These are phyloP conservation scores for Coix lacrymajobi DNA, from an alignment of 176 grass and related monocot genomes.

Conservation along the genomic window DNA sequence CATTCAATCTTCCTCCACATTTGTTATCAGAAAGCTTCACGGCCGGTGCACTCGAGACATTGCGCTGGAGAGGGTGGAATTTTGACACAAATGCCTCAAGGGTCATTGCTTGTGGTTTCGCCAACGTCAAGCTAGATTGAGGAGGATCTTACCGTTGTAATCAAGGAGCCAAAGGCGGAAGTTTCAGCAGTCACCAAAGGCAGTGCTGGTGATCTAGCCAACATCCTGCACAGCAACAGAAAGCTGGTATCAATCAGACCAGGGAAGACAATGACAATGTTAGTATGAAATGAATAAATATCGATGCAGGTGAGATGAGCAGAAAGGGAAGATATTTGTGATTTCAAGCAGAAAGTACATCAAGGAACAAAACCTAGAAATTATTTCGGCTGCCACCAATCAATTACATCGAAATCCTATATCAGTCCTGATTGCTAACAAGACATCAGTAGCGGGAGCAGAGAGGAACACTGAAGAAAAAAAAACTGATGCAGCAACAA, in stretches of 20 bases:
- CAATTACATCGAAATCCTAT: neutral
- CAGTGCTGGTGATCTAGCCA: conserved; percentile 17
- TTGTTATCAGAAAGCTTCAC: conserved; percentile 12
- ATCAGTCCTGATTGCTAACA: neutral
- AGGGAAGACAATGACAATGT: neutral
- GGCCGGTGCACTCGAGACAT: conserved; percentile 10
- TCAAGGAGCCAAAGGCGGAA: conserved; percentile 20
- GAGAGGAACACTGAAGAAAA: neutral
- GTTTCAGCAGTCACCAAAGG: conserved; percentile 31
- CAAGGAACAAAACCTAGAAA: neutral
- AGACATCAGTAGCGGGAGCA: neutral
- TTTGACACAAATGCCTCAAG: neutral
- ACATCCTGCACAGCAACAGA: conserved; percentile 24
- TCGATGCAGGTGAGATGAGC: neutral
- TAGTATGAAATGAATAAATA: neutral
- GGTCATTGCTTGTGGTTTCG: neutral
- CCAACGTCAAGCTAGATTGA: neutral
- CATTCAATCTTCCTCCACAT: conserved; percentile 21
- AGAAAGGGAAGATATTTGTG: neutral
- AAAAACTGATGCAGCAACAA: neutral
- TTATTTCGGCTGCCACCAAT: neutral
- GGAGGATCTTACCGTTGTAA: conserved; percentile 43
- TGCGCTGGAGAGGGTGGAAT: conserved; percentile 25
- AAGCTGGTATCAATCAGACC: neutral
- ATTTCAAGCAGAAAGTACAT: neutral